These are phyloP conservation scores for Passalora sequoiae DNA, from an alignment of 2,329 filamentous ascomycete species.

Conservation along the genomic window DNA sequence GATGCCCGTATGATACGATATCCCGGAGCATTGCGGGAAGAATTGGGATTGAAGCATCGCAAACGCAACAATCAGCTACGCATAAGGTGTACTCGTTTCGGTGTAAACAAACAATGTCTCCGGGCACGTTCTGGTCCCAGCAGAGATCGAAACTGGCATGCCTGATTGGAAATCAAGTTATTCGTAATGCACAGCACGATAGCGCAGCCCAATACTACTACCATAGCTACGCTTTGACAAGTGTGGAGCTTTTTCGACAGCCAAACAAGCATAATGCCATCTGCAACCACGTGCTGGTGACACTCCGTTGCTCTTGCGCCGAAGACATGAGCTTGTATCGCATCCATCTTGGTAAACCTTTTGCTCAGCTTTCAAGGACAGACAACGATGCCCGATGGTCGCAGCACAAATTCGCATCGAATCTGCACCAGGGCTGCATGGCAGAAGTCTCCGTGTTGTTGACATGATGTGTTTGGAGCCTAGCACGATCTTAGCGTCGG, in stretches of 20 bases:
- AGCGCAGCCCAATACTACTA: constrained; percentile 1
- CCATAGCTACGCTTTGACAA: not conserved
- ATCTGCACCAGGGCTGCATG: too few relatives aligned
- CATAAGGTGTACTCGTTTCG: not conserved
- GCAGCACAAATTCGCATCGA: not conserved
- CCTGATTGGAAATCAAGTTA: not conserved
- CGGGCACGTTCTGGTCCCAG: not conserved
- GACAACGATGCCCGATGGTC: not conserved
- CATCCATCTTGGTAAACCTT: not conserved
- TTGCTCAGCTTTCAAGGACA: not conserved
- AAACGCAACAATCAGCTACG: not conserved
- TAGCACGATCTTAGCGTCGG: too few relatives aligned
- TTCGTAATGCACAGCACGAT: not conserved
- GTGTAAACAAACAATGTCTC: constrained; percentile 2
- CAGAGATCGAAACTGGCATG: not conserved
- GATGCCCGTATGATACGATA: too few relatives aligned
- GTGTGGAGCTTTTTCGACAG: constrained; percentile 3
- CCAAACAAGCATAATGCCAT: constrained; percentile 5
- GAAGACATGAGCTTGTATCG: not conserved
- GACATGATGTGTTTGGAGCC: not conserved
- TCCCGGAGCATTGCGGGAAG: not conserved
- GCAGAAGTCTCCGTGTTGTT: not conserved
- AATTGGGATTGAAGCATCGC: not conserved
- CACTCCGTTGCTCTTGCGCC: constrained; percentile 1
- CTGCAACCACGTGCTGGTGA: constrained; percentile 9